Evolutionary conservation across 192 early-diverging fungal genomes (phyloP).

Genomic region (Rhizophagus sp.): DNA sequence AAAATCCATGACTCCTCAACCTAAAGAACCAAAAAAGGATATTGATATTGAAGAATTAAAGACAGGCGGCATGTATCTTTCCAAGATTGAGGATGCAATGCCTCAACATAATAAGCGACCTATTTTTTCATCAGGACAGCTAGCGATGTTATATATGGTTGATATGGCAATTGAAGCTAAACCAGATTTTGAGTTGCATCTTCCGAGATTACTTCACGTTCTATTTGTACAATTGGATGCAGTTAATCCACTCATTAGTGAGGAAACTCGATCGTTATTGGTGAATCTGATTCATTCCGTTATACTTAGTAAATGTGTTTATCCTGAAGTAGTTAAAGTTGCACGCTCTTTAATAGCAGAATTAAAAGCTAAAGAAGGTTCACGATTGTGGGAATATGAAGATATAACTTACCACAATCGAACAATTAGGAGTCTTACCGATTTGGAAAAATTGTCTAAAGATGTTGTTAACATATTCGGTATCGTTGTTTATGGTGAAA

Average conservation of each 20-base stretch:
- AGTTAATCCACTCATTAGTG: conserved; percentile 72
- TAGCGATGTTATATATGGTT: conserved; percentile 76
- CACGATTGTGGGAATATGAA: conserved; percentile 78
- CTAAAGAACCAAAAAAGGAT: conserved; percentile 42
- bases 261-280: conserved; percentile 71
- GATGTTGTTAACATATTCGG: conserved; percentile 50
- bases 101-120: conserved; percentile 64
- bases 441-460: conserved; percentile 53
- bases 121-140: conserved; percentile 71
- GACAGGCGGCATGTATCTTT: conserved; percentile 52
- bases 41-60: conserved; percentile 25
- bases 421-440: conserved; percentile 43
- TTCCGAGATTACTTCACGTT: conserved; percentile 73
- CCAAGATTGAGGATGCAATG: conserved; percentile 70
- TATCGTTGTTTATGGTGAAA: conserved; percentile 18
- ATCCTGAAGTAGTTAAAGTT: conserved; percentile 49
- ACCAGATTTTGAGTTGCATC: conserved; percentile 57
- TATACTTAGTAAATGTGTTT: conserved; percentile 61
- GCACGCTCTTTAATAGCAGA: conserved; percentile 47
- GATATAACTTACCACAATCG: conserved; percentile 64
- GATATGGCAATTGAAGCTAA: conserved; percentile 80
- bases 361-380: conserved; percentile 68
- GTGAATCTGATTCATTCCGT: conserved; percentile 78
- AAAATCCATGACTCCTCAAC: conserved; percentile 64
- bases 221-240: conserved; percentile 85